These are phyloP conservation scores for Ballota nigra DNA, from an alignment of 257 asterid species.

Conservation along the genomic window DNA sequence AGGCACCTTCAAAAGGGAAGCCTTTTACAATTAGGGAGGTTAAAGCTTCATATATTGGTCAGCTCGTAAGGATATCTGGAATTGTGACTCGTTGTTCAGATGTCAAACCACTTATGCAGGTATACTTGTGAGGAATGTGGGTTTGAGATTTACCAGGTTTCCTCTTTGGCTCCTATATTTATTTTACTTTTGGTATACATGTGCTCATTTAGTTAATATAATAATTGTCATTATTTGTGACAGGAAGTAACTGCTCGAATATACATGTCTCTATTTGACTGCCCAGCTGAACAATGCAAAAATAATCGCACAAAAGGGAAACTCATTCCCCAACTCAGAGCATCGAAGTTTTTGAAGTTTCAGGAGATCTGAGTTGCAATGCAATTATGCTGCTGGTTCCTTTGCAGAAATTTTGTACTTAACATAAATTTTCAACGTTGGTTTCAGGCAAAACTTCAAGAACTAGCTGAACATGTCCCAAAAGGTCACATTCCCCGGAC, in stretches of 20 bases:
- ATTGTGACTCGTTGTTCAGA: conserved; percentile 95
- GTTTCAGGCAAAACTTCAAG: conserved; percentile 94
- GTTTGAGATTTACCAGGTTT: conserved; percentile 94
- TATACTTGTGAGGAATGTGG: conserved; percentile 98
- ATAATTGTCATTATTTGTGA: not conserved
- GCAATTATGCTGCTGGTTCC: conserved; percentile 10
- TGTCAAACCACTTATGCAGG: conserved; percentile 96
- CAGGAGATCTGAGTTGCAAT: conserved; percentile 69
- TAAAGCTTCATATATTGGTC: conserved; percentile 88
- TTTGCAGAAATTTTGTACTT: conserved; percentile 1
- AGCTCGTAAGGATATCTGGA: conserved; percentile 87
- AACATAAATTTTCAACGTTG: conserved; percentile 17
- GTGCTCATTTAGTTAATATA: not conserved
- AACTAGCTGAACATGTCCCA: conserved; percentile 93
- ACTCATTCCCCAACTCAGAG: conserved; percentile 87
- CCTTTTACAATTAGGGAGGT: conserved; percentile 96
- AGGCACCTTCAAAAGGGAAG: conserved; percentile 76
- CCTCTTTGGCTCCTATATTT: conserved; percentile 5
- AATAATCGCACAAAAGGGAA: conserved; percentile 71
- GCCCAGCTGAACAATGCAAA: conserved; percentile 75
- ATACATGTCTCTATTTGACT: conserved; percentile 87
- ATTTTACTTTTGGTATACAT: not conserved
- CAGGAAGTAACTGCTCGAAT: conserved; percentile 95
- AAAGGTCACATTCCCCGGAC: conserved; percentile 95
- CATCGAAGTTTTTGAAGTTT: conserved; percentile 83